Evolutionary conservation across 345 rosid genomes (phyloP).

Genomic region (Linum tenue): DNA sequence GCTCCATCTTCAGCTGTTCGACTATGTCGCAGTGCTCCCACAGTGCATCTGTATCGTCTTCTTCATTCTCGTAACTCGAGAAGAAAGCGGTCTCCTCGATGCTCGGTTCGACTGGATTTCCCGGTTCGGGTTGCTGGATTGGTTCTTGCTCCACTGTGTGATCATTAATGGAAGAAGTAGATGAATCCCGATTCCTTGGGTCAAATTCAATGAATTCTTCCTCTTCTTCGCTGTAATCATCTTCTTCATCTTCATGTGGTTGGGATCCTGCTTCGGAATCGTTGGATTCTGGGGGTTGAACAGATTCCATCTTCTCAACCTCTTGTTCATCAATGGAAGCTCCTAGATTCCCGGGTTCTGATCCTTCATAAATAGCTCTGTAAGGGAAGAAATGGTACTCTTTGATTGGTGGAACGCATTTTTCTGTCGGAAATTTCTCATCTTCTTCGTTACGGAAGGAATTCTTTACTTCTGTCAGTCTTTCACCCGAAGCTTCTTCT

Average conservation of each 20-base stretch:
- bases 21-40: constrained; percentile 47
- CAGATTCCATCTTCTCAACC: constrained; percentile 9
- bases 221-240: constrained; percentile 5
- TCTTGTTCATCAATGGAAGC: constrained; percentile 6
- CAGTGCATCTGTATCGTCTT: constrained; percentile 24
- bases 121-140: neutral
- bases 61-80: constrained; percentile 20
- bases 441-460: neutral
- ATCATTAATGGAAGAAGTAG: neutral
- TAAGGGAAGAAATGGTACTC: constrained; percentile 17
- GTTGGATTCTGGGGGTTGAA: constrained; percentile 21
- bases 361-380: constrained; percentile 13
- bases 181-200: neutral
- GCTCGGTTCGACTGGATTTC: constrained; percentile 15
- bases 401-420: neutral
- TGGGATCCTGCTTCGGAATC: constrained; percentile 23
- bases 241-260: constrained; percentile 6
- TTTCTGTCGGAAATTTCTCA: neutral
- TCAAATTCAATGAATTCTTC: constrained; percentile 3
- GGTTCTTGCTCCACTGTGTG: constrained; percentile 14
- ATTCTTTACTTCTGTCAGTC: neutral
- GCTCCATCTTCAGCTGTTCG: constrained; percentile 55
- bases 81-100: neutral
- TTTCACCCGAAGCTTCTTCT: constrained; percentile 10
- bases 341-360: constrained; percentile 15